Evolutionary conservation across 305 asterid genomes (phyloP).

Genomic region (Salvia sclarea): DNA sequence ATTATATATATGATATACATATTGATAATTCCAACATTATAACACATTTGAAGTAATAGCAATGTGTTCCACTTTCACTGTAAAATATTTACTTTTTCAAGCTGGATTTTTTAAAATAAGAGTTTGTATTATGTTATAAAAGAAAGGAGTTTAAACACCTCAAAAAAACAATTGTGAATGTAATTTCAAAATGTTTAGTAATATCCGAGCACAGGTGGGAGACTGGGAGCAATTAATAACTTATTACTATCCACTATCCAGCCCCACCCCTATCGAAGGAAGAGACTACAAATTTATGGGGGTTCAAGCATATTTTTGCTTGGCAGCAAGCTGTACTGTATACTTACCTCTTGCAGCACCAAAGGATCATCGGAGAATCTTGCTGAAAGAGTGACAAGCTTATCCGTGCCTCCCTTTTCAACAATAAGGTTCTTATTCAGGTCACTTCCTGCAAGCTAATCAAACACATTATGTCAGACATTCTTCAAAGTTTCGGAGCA

Average conservation of each 20-base stretch:
- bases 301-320: neutral
- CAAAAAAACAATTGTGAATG: neutral
- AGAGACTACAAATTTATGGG: neutral
- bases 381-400: conserved; percentile 68
- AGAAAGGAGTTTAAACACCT: neutral
- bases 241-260: neutral
- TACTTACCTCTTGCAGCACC: conserved; percentile 79
- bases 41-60: too few species aligned
- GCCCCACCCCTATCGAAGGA: neutral
- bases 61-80: too few species aligned
- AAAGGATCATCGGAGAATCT: conserved; percentile 76
- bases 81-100: neutral
- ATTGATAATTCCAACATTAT: too few species aligned
- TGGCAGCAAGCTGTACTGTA: conserved; percentile 22
- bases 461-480: conserved; percentile 31
- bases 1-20: too few species aligned
- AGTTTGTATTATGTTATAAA: neutral
- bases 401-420: conserved; percentile 74
- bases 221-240: neutral
- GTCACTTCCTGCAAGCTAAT: conserved; percentile 98
- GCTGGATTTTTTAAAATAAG: neutral
- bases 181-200: too few species aligned
- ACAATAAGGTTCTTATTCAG: conserved; percentile 70
- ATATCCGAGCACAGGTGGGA: neutral
- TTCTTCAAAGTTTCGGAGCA: conserved; percentile 17